Evolutionary conservation across 257 asterid species (phyloP).

Genomic region (Fraxinus americana): DNA sequence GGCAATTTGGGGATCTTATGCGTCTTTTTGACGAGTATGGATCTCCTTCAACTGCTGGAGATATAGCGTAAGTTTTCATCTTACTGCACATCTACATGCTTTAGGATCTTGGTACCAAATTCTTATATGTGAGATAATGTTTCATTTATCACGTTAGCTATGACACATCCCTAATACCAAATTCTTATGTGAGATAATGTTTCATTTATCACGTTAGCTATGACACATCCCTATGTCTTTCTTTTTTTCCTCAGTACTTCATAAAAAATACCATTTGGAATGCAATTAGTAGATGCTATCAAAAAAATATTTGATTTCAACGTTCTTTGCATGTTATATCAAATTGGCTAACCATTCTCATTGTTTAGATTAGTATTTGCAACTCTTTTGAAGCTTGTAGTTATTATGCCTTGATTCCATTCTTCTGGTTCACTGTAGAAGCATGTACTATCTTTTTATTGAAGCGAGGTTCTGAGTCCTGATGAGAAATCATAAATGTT

Average conservation of each 20-base stretch:
- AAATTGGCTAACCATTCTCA: background rate
- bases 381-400: background rate
- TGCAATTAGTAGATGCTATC: background rate
- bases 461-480: background rate
- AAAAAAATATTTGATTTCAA: background rate
- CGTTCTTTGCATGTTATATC: background rate
- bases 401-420: background rate
- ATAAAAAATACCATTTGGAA: background rate
- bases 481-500: background rate
- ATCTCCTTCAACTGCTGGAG: conserved; percentile 98
- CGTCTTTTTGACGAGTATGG: conserved; percentile 99
- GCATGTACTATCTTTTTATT: background rate
- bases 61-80: conserved; percentile 72
- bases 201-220: background rate
- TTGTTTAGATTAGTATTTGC: background rate
- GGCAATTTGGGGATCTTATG: conserved; percentile 99
- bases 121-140: conserved; percentile 7
- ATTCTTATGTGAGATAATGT: conserved; percentile 12
- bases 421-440: background rate
- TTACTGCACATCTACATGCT: conserved; percentile 18
- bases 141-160: background rate
- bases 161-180: conserved; percentile 6
- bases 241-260: background rate
- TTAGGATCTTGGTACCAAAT: background rate
- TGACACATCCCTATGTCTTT: conserved; percentile 11